Base-by-base conservation (phyloP, 768 basidiomycete species). In the Rhodotorula graminis region DNA sequence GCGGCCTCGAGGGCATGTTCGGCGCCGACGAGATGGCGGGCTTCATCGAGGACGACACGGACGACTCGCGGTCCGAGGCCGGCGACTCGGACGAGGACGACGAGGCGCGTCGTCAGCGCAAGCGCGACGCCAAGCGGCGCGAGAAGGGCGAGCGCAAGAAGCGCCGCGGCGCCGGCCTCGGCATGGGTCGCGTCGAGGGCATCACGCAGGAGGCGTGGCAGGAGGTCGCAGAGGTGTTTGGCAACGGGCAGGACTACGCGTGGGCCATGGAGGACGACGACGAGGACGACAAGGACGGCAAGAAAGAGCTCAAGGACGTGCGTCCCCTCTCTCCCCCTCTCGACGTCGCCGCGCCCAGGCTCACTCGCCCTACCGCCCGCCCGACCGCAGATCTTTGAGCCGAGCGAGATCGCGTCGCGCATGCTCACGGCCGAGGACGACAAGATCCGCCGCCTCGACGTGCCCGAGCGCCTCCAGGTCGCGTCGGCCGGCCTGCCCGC, bases 181-280 rank as follows among this genome's bases (percentile, higher is more conserved):
- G 66, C 9, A n/a, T 16, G 55, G 67, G 75, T 0, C 58, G 66
- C 27, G 61, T 73, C 57, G 72, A 76, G 56, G 75, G 75, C 1
- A 65, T 76, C 40, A 63, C 65, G 37, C 53, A 50, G 42, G 78
- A 78, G 65, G 89, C 92, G 40, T 96, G 93, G 92, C 89, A 91
- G 60, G 96, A 97, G 82, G 90, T 98, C 40, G 89, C 90, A 72
- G 94, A 92, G 70, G 92, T 98, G 2, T 99, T 99, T 75, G 96
- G 96, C 47, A 91, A 94, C 74, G 96, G 96, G 14, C 88, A 90
- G 77, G 94, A 98, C 75, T 99, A 95, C 80, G 93, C 93, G 77
- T 94, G 92, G 90, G 94, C 94, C 21, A 81, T 99, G 58, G 88
- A 84, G 59, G 78, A 72, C 21, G 64, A 65, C 29, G 92, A 88